Evolutionary conservation across 177 flowering plant species (phyloP).

Genomic region (Vitis hybrid): DNA sequence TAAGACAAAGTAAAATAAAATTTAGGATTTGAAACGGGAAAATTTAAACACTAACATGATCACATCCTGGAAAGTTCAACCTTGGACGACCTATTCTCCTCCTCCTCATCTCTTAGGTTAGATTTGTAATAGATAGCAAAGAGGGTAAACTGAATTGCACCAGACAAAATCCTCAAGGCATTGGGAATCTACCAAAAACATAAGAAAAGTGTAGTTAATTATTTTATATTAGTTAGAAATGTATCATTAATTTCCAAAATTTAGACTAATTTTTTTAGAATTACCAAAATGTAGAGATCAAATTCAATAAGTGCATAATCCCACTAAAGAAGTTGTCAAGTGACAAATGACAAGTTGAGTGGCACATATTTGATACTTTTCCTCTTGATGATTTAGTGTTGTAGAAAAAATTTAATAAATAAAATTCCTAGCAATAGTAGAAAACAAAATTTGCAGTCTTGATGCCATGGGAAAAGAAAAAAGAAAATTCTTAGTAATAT

Average conservation of each 20-base stretch:
- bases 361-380: slow-evolving; percentile 47
- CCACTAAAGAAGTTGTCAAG: slow-evolving; percentile 24
- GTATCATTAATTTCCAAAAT: no score
- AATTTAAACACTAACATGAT: neutral
- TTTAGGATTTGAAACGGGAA: no score
- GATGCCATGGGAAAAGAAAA: no score
- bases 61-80: slow-evolving; percentile 12
- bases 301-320: slow-evolving; percentile 30
- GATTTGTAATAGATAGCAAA: slow-evolving; percentile 35
- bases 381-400: neutral
- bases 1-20: no score
- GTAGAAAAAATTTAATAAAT: no score
- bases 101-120: slow-evolving; percentile 33
- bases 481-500: no score
- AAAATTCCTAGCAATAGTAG: no score
- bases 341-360: slow-evolving; percentile 25
- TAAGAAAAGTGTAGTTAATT: no score
- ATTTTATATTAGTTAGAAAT: no score
- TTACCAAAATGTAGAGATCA: slow-evolving; percentile 39
- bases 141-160: slow-evolving; percentile 32
- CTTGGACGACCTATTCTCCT: slow-evolving; percentile 3
- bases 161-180: slow-evolving; percentile 43
- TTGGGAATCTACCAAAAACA: slow-evolving; percentile 39
- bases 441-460: no score
- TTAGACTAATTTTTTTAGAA: neutral